Base-by-base conservation (phyloP, 352 stramenopile genomes). In the Hyaloperonospora brassicae region DNA sequence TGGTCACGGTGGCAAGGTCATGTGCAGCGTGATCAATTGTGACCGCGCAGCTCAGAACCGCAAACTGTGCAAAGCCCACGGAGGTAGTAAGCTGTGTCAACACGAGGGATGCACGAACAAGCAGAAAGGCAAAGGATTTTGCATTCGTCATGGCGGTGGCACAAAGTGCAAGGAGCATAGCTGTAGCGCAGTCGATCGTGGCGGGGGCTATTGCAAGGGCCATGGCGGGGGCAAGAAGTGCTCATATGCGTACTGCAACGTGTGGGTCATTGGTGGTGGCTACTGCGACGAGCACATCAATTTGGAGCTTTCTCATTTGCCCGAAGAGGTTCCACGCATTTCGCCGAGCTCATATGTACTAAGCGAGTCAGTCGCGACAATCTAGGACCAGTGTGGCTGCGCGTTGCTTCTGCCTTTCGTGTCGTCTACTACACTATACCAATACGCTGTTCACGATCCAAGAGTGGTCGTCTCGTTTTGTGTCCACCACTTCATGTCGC, bases 181-280 rank as follows among this genome's bases (percentile, higher is more conserved):
- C 7, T 94, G 84, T 50, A 57, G 38, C 10, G 76, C 76, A 0
- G 76, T 89, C 4, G 79, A 94, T 50, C 81, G 84, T 5, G 84
- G 84, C 24, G 84, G 84, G 7, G 84, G 84, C n/a, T 79, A 79
- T 34, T 94, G 84, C 61, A 94, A 94, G 44, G 81, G 74, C 13
- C 84, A 94, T 54, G 84, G 84, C 2, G 84, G 82, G 22, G 84
- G 84, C 31, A 89, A 89, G 52, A 90, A 91, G 64, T 93, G 83
- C 39, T 67, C 56, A 14, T 71, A 70, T 13, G 51, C 71, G 35
- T 81, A 72, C 39, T 93, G 83, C 73, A 87, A 84, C 39, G 80
- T 78, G 44, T 93, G 83, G 83, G 83, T 93, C 21, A 43, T 89
- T 0, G 83, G 83, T 10, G 83, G 83, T 23, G 83, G 83, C 42